A percentile compares a stretch with the other conserved stretches of the same genome.
These are phyloP conservation scores for Leishmania braziliensis DNA, from an alignment of 208 protist species.

Conservation along the genomic window DNA sequence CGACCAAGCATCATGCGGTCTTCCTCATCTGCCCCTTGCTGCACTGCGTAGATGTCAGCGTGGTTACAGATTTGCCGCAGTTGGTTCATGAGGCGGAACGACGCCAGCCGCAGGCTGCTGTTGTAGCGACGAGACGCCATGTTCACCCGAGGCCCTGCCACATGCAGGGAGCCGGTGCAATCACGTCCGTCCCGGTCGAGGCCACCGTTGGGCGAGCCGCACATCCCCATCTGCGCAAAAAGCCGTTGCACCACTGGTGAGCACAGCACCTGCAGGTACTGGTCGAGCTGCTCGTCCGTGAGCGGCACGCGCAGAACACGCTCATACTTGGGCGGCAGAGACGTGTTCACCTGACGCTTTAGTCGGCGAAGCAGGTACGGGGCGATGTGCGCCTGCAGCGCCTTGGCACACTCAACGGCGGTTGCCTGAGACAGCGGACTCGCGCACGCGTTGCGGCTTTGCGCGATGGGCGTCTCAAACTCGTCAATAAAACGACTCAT, in stretches of 20 bases:
- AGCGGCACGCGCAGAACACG: constrained; percentile 97
- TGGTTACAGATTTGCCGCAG: constrained; percentile 89
- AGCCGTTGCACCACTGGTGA: constrained; percentile 69
- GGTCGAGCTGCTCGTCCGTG: constrained; percentile 89
- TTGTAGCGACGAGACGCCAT: constrained; percentile 37
- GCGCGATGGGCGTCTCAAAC: constrained; percentile 80
- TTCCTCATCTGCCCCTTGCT: constrained; percentile 40
- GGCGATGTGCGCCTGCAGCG: constrained; percentile 92
- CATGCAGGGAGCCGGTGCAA: constrained; percentile 56
- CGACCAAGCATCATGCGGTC: constrained; percentile 21
- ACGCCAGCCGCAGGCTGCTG: constrained; percentile 54
- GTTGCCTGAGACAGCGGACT: constrained; percentile 84
- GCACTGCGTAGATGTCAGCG: constrained; percentile 66
- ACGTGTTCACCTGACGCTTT: constrained; percentile 93
- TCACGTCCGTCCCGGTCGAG: constrained; percentile 70
- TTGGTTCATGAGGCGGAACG: constrained; percentile 67
- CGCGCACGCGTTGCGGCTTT: constrained; percentile 94
- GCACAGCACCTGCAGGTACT: constrained; percentile 92
- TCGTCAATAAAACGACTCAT: constrained; percentile 76
- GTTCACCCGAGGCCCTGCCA: constrained; percentile 54
- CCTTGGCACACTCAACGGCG: constrained; percentile 94
- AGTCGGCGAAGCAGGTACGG: constrained; percentile 97
- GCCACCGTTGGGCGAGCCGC: constrained; percentile 29
- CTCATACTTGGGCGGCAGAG: constrained; percentile 96
- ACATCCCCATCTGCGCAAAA: constrained; percentile 45